These are phyloP conservation scores for Juglanconis sp. DNA, from an alignment of 2,329 filamentous ascomycete genomes.

Conservation along the genomic window DNA sequence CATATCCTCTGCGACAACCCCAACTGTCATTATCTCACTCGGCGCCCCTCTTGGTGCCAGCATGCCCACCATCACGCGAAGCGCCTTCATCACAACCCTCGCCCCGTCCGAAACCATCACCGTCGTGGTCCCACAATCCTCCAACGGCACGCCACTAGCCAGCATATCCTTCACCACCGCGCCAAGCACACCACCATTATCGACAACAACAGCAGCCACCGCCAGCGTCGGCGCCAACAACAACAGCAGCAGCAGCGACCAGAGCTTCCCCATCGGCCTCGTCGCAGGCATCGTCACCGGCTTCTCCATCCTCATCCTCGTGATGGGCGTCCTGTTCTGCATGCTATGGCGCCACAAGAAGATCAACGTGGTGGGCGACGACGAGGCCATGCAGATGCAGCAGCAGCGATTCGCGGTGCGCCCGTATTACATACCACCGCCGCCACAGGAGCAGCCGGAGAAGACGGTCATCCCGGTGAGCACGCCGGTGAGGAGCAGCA, in stretches of 20 bases:
- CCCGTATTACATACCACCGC: background rate
- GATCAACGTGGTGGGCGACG: background rate
- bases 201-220: background rate
- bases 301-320: background rate
- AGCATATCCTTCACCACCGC: background rate
- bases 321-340: slow-evolving; percentile 5
- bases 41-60: background rate
- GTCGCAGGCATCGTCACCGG: slow-evolving; percentile 1
- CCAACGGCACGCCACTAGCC: background rate
- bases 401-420: background rate
- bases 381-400: background rate
- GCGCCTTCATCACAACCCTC: background rate
- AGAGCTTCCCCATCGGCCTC: background rate
- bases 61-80: background rate
- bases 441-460: background rate
- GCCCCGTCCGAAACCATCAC: background rate
- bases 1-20: background rate
- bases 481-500: background rate
- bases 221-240: background rate
- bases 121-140: background rate
- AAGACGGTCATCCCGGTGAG: background rate
- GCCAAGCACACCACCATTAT: background rate
- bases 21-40: background rate
- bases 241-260: background rate
- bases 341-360: slow-evolving; percentile 7